These are phyloP conservation scores for Cyberlindnera americana DNA, from an alignment of 805 yeast species.

Conservation along the genomic window DNA sequence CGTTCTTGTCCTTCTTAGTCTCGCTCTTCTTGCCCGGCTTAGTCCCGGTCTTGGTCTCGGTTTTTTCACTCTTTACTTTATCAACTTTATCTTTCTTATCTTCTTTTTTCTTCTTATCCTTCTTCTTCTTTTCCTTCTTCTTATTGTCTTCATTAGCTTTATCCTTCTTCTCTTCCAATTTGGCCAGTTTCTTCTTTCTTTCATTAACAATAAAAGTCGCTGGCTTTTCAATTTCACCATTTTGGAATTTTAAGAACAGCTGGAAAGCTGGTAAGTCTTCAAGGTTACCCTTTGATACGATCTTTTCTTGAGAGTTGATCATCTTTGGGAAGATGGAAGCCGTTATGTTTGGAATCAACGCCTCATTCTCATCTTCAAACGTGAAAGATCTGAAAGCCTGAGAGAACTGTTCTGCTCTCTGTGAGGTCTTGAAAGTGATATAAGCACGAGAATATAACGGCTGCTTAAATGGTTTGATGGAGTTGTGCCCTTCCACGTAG, in stretches of 20 bases:
- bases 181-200: constrained; percentile 4
- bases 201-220: constrained; percentile 8
- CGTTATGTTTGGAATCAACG: constrained; percentile 34
- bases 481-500: constrained; percentile 40
- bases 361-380: constrained; percentile 26
- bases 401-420: constrained; percentile 29
- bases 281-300: constrained; percentile 10
- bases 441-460: constrained; percentile 42
- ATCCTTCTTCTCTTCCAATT: not conserved
- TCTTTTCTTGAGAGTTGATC: constrained; percentile 17
- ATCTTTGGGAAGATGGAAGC: constrained; percentile 33
- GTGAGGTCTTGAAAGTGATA: constrained; percentile 32
- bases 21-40: constrained; percentile 1
- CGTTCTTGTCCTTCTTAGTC: not conserved
- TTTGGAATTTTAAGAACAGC: constrained; percentile 21
- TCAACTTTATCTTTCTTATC: not conserved
- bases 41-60: not conserved
- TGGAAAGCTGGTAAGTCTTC: constrained; percentile 20
- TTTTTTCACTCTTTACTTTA: not conserved
- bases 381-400: constrained; percentile 18
- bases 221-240: constrained; percentile 23
- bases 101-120: constrained; percentile 2
- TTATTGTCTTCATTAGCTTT: not conserved
- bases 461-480: constrained; percentile 35
- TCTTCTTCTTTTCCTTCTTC: not conserved